These are phyloP conservation scores for Tolypocladium ovalisporum DNA, from an alignment of 2,329 filamentous ascomycete species.

Conservation along the genomic window DNA sequence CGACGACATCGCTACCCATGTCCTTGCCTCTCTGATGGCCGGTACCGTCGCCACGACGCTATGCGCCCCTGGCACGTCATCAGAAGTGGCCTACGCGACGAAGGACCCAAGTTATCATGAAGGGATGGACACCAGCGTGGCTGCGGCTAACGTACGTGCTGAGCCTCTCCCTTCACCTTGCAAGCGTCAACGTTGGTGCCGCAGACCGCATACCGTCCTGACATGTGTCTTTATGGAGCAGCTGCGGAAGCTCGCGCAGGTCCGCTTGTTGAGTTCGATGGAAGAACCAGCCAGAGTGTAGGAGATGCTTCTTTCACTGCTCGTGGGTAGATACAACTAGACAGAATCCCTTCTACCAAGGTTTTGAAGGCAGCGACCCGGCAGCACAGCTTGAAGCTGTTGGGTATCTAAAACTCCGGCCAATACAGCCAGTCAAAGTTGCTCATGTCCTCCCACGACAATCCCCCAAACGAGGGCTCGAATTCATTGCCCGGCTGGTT, in stretches of 20 bases:
- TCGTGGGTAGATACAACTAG: slow-evolving; percentile 14
- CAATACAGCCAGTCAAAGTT: slow-evolving; percentile 47
- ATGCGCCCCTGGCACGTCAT: slow-evolving; percentile 16
- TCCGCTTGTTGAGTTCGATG: not conserved
- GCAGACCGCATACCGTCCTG: slow-evolving; percentile 28
- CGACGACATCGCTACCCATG: not conserved
- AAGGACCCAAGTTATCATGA: slow-evolving; percentile 32
- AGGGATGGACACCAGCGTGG: slow-evolving; percentile 35
- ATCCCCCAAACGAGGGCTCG: slow-evolving; percentile 40
- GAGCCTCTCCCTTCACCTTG: not conserved
- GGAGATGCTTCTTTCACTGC: not conserved
- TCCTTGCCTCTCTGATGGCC: not conserved
- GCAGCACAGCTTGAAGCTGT: not conserved
- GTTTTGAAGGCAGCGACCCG: not conserved
- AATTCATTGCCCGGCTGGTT: slow-evolving; percentile 52
- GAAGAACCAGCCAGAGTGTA: not conserved
- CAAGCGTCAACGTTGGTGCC: not conserved
- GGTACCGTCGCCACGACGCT: not conserved
- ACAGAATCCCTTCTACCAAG: not conserved
- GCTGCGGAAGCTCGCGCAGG: slow-evolving; percentile 20
- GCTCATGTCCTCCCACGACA: slow-evolving; percentile 48
- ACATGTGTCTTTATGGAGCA: slow-evolving; percentile 36
- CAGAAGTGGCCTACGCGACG: slow-evolving; percentile 20
- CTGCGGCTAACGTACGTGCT: slow-evolving; percentile 28
- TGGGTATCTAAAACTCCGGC: slow-evolving; percentile 25